Evolutionary conservation across 306 rosid species (phyloP).

Genomic region (Argentina anserina): DNA sequence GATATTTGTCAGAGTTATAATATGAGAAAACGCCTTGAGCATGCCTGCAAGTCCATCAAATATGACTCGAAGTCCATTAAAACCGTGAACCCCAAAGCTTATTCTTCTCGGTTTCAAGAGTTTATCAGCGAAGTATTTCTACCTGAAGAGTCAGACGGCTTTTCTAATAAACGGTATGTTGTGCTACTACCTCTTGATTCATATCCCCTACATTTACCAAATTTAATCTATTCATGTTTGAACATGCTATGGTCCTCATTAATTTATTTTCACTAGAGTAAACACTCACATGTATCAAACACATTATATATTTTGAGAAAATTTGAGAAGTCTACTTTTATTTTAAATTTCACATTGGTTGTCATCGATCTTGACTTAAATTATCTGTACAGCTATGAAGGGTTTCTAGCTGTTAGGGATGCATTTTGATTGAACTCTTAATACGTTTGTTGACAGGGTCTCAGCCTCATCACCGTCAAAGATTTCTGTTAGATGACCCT

Average conservation of each 20-base stretch:
- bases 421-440: background rate
- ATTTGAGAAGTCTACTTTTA: background rate
- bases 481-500: background rate
- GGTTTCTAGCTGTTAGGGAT: background rate
- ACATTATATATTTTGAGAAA: background rate
- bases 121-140: conserved; percentile 35
- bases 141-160: conserved; percentile 21
- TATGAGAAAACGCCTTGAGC: conserved; percentile 37
- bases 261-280: background rate
- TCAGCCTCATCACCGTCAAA: background rate
- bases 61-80: conserved; percentile 31
- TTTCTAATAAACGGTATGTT: background rate
- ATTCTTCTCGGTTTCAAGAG: conserved; percentile 43
- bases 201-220: background rate
- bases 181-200: background rate
- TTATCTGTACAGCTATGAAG: background rate
- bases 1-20: conserved; percentile 36
- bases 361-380: background rate
- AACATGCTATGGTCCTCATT: background rate
- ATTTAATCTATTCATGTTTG: background rate
- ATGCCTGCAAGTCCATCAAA: conserved; percentile 39
- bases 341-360: background rate
- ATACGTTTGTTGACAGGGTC: background rate
- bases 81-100: conserved; percentile 42
- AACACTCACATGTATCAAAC: background rate